Percentiles rank a stretch among this genome's conserved stretches.
phyloP scores from a whole-genome alignment of 164 flowering plant species.

The Piper longum region DNA sequence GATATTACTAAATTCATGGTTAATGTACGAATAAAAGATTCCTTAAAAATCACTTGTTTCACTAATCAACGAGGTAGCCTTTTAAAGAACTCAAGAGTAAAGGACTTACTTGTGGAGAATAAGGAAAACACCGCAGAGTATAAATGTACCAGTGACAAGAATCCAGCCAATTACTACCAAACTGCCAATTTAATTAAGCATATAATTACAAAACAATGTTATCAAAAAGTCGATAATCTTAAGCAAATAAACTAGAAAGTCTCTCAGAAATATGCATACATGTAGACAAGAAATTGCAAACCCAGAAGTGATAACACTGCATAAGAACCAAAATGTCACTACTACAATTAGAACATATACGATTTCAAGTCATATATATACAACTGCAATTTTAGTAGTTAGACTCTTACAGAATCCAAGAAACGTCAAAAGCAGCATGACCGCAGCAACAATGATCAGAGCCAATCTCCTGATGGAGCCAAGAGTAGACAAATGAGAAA shows the following conservation, averaged over 20 bases:
- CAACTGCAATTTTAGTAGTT: background rate
- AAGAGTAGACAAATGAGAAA: background rate
- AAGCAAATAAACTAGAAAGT: background rate
- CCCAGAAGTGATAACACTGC: constrained; percentile 83
- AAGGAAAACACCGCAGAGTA: constrained; percentile 12
- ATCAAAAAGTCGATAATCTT: background rate
- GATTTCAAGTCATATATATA: background rate
- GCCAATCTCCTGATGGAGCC: constrained; percentile 42
- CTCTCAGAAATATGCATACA: constrained; percentile 31
- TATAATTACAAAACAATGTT: background rate
- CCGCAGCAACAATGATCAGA: constrained; percentile 61
- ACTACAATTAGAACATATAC: background rate
- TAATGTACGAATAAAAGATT: too few species aligned
- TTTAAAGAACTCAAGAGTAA: background rate
- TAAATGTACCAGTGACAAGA: constrained; percentile 73
- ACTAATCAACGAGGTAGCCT: background rate
- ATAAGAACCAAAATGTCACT: constrained; percentile 1
- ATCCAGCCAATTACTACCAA: constrained; percentile 85
- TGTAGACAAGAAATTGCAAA: constrained; percentile 54
- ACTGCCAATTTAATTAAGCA: constrained; percentile 24
- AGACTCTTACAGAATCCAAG: constrained; percentile 27
- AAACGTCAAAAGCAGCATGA: constrained; percentile 46
- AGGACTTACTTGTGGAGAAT: constrained; percentile 77
- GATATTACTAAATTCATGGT: too few species aligned
- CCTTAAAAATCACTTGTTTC: background rate